Conservation (phyloP, 768 basidiomycete species). For the Austroboletus eburneus region DNA sequence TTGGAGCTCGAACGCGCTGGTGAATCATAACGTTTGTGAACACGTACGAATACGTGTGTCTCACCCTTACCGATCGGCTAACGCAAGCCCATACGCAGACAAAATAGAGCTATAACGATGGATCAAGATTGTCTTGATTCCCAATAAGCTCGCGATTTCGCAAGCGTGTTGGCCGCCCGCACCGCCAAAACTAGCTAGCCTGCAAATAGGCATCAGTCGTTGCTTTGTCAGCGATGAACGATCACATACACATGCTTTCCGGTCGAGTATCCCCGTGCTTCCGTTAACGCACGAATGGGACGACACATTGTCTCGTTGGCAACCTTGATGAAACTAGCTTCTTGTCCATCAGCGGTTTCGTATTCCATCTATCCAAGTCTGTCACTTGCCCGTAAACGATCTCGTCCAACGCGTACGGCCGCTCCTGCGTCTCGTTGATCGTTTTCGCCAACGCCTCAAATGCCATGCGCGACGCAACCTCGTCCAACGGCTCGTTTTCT, state of each 20-base stretch:
- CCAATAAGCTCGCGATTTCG: conserved; percentile 82
- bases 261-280: conserved; percentile 82
- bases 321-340: conserved; percentile 81
- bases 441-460: conserved; percentile 67
- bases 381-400: conserved; percentile 76
- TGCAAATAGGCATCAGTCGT: conserved; percentile 22
- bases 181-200: conserved; percentile 83
- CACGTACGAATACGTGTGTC: not conserved
- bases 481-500: conserved; percentile 81
- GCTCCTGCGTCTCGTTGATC: conserved; percentile 64
- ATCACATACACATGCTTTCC: conserved; percentile 56
- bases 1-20: conserved; percentile 82
- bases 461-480: conserved; percentile 58
- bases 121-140: conserved; percentile 84
- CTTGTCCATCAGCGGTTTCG: not conserved
- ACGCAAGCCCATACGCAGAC: conserved; percentile 90
- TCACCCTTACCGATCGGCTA: conserved; percentile 63
- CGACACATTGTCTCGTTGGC: conserved; percentile 97
- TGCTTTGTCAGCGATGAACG: not conserved
- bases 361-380: not conserved
- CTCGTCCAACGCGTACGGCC: conserved; percentile 68
- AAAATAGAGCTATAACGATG: conserved; percentile 91
- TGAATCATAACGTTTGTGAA: not conserved
- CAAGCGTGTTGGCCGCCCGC: conserved; percentile 92
- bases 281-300: conserved; percentile 87